Conservation (phyloP, 441 rosid genomes). For the Pelargonium citronellum region DNA sequence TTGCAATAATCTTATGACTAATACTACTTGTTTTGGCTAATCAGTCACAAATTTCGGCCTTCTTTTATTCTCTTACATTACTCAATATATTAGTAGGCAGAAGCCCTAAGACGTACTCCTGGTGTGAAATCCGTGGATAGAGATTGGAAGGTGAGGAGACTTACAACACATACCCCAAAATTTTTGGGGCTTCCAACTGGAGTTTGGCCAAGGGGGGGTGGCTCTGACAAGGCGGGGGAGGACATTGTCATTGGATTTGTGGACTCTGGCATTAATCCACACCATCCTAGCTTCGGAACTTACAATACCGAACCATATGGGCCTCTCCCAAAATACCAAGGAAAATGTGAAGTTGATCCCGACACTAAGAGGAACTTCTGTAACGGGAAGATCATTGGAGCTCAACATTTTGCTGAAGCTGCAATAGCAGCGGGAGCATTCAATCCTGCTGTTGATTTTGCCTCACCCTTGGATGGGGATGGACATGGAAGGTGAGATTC, state of each 20-base stretch:
- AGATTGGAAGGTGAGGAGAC: conserved; percentile 93
- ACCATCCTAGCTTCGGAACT: conserved; percentile 83
- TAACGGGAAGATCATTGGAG: conserved; percentile 92
- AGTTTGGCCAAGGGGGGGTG: conserved; percentile 99
- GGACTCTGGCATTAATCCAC: conserved; percentile 90
- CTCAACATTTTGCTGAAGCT: conserved; percentile 95
- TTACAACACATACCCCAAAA: conserved; percentile 87
- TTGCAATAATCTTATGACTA: conserved; percentile 12
- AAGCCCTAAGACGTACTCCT: conserved; percentile 61
- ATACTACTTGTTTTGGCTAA: neutral
- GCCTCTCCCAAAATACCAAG: conserved; percentile 74
- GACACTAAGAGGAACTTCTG: conserved; percentile 62
- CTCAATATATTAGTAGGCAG: conserved; percentile 76
- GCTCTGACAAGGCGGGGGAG: conserved; percentile 89
- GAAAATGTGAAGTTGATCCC: conserved; percentile 88
- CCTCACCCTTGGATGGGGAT: conserved; percentile 98
- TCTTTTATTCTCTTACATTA: no score
- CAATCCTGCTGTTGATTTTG: conserved; percentile 79
- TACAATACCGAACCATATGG: conserved; percentile 59
- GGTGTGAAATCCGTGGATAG: conserved; percentile 74
- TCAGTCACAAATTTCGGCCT: no score
- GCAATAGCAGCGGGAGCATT: conserved; percentile 91
- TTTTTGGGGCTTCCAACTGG: conserved; percentile 94
- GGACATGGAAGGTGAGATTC: conserved; percentile 91
- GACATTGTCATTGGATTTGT: conserved; percentile 89